Evolutionary conservation across 2,329 filamentous ascomycete species (phyloP), one percentile per base, ranked within the genome.

Genomic region (Trichoderma harzianum): DNA sequence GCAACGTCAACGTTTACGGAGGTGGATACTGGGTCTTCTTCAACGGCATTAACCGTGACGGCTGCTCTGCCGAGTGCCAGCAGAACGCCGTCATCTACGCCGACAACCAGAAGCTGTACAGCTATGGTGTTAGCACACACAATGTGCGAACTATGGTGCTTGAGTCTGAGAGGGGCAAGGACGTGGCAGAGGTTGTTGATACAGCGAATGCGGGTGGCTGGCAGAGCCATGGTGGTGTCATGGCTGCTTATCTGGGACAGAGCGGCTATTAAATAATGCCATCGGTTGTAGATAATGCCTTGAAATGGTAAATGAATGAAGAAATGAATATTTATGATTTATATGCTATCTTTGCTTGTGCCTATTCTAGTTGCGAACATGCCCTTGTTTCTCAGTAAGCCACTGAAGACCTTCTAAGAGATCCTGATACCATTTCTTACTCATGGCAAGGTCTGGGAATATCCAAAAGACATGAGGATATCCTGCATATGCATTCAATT

Each of bases 231-330:
- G 78, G 79, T 12, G 77, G 75, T 32, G 77, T 77, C 30, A 63
- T 79, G 39, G 78, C 78, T 62, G 78, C 78, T 30, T 80, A 79
- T 73, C 68, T 80, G 58, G 65, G 74, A 36, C 73, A 76, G 64
- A 68, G 53, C 28, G n/a, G 68, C 7, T 28, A 12, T 34, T 62
- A 30, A 36, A 10, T 11, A 8, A 34, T 16, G 43, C 21, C 3
- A 30, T 34, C 7, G 11, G 14, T 34, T 67, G 32, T 68, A 21
- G 65, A 47, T 47, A 5, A n/a, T 55, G n/a, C 7, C 11, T 21
- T 18, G 21, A 47, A 47, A 14, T 21, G 43, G 16, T 36, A 53
- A 66, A 47, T 11, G 64, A 16, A 69, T 26, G 34, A 61, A 60
- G 34, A 58, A 60, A 69, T 69, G 36, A 32, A 21, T 3, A 11